phyloP scores from a whole-genome alignment of 2,329 filamentous ascomycete species.

The Neopestalotiopsis sp. region DNA sequence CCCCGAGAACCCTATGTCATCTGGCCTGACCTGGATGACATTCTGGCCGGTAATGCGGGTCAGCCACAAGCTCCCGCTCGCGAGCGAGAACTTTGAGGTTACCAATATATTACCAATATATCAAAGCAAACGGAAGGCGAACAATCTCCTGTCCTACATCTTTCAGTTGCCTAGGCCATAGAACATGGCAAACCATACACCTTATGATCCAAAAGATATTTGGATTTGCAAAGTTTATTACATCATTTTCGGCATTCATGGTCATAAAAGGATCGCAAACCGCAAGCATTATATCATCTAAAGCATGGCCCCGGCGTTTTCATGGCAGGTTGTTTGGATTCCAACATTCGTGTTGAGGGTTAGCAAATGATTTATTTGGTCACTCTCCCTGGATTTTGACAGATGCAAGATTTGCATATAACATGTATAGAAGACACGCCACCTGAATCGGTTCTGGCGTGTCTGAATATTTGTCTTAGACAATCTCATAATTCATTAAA shows the following conservation, averaged over 20 bases:
- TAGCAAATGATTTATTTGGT: neutral
- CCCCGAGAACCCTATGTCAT: slow-evolving; percentile 53
- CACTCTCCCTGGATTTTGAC: neutral
- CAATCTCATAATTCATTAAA: neutral
- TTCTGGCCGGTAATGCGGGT: neutral
- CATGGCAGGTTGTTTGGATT: neutral
- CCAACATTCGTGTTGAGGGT: neutral
- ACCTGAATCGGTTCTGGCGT: neutral
- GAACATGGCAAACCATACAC: neutral
- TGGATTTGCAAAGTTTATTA: neutral
- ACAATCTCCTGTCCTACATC: neutral
- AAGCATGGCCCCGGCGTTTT: neutral
- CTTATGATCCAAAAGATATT: neutral
- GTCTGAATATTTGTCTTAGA: neutral
- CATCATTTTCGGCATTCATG: slow-evolving; percentile 5
- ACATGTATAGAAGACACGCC: neutral
- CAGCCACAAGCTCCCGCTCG: neutral
- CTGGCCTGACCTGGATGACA: slow-evolving; percentile 51
- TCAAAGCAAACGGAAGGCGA: neutral
- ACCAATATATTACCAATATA: neutral
- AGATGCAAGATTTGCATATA: neutral
- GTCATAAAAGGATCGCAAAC: neutral
- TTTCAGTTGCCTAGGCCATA: neutral
- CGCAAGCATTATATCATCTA: neutral
- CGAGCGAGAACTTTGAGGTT: neutral